Evolutionary conservation across 371 early-diverging fungal genomes (phyloP).

Genomic region (Rhizomucor pusillus): DNA sequence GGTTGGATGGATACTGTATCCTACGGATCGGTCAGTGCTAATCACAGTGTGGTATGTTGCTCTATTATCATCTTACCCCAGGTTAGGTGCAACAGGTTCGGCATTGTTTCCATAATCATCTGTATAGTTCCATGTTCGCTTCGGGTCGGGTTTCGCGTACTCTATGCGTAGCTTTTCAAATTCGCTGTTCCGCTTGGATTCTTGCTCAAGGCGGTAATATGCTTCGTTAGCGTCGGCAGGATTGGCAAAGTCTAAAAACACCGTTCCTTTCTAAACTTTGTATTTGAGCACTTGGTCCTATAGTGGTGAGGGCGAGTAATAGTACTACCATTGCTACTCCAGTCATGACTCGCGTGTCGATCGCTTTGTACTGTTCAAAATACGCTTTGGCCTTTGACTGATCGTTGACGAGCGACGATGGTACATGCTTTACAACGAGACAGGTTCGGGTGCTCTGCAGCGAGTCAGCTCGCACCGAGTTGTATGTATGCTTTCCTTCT

Average conservation of each 20-base stretch:
- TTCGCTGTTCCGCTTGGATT: constrained; percentile 22
- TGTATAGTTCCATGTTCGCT: constrained; percentile 6
- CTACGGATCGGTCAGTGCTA: constrained; percentile 7
- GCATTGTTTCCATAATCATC: constrained; percentile 1
- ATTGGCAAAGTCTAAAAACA: constrained; percentile 48
- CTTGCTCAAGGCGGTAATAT: constrained; percentile 20
- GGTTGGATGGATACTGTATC: constrained; percentile 46
- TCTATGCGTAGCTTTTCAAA: constrained; percentile 38
- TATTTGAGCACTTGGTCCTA: not conserved
- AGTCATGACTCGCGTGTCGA: constrained; percentile 35
- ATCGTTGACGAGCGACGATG: constrained; percentile 20
- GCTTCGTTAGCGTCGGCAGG: constrained; percentile 34
- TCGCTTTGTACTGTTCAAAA: constrained; percentile 30
- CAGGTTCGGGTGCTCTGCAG: constrained; percentile 30
- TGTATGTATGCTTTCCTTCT: too few species aligned
- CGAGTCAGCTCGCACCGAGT: too few species aligned
- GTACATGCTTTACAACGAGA: constrained; percentile 36
- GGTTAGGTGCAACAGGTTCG: constrained; percentile 29
- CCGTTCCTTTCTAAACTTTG: constrained; percentile 40
- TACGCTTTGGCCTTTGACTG: constrained; percentile 20
- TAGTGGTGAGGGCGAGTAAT: not conserved
- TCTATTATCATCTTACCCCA: constrained; percentile 22
- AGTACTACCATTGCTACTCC: constrained; percentile 34
- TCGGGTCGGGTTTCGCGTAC: constrained; percentile 44
- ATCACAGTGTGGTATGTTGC: not conserved